phyloP scores from a whole-genome alignment of 2,329 filamentous ascomycete genomes.

The Nigrospora oryzae region DNA sequence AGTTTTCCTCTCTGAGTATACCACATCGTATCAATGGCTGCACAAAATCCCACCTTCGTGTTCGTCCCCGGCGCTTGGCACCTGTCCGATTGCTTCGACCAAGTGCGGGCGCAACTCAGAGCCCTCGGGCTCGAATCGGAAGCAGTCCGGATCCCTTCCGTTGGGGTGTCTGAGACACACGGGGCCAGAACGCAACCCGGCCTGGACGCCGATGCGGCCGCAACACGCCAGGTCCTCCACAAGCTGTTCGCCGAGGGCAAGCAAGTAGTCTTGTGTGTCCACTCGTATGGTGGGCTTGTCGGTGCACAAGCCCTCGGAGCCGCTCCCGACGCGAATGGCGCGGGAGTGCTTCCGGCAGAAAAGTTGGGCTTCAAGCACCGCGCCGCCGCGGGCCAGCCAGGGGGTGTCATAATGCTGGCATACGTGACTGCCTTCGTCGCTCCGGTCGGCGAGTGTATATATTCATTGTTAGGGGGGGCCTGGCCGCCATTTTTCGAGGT shows the following conservation, averaged over 20 bases:
- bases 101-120: constrained; percentile 15
- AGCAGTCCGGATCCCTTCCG: constrained; percentile 19
- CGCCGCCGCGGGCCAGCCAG: constrained; percentile 18
- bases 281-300: constrained; percentile 35
- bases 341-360: neutral
- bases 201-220: constrained; percentile 18
- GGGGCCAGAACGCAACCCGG: constrained; percentile 6
- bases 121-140: constrained; percentile 17
- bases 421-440: constrained; percentile 18
- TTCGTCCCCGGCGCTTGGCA: constrained; percentile 27
- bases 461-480: constrained; percentile 11
- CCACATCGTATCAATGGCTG: too few relatives aligned
- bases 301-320: constrained; percentile 24
- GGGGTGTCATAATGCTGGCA: constrained; percentile 21
- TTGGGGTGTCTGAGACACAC: constrained; percentile 1
- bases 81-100: constrained; percentile 14
- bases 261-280: constrained; percentile 30
- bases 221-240: constrained; percentile 17
- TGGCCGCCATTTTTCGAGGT: constrained; percentile 14
- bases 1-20: too few relatives aligned
- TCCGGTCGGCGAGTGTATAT: constrained; percentile 10
- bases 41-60: constrained; percentile 15
- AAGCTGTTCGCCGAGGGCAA: constrained; percentile 23
- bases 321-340: too few relatives aligned
- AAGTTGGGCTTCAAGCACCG: constrained; percentile 20